Conservation (phyloP, 176 grass and related monocot genomes). For the Oropetium thomaeum region DNA sequence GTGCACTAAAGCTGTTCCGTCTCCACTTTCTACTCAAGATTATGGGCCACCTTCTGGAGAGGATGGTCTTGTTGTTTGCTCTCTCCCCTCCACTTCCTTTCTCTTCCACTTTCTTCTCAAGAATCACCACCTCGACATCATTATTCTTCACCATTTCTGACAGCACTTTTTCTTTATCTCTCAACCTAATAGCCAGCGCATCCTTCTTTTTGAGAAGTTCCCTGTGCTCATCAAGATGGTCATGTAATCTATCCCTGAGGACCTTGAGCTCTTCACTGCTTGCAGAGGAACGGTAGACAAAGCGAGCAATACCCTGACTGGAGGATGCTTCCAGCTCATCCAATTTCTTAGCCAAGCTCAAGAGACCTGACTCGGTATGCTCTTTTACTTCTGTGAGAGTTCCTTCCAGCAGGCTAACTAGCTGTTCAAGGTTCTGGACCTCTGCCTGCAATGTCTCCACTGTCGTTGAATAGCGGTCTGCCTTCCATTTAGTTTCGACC, state of each 20-base stretch:
- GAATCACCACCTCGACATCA: conserved; percentile 4
- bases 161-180: conserved; percentile 33
- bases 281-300: conserved; percentile 36
- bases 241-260: conserved; percentile 38
- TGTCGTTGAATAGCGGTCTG: conserved; percentile 35
- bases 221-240: conserved; percentile 51
- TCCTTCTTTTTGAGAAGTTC: conserved; percentile 36
- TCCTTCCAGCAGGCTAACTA: conserved; percentile 41
- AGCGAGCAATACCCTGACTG: conserved; percentile 13
- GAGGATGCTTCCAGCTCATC: conserved; percentile 43
- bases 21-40: conserved; percentile 48
- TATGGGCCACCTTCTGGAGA: conserved; percentile 37
- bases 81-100: conserved; percentile 41
- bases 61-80: background rate
- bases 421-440: conserved; percentile 41
- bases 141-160: conserved; percentile 27
- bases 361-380: conserved; percentile 28
- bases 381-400: conserved; percentile 44
- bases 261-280: conserved; percentile 49
- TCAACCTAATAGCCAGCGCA: conserved; percentile 33
- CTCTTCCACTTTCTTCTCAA: conserved; percentile 55
- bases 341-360: conserved; percentile 37
- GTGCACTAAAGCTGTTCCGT: conserved; percentile 52
- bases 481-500: conserved; percentile 64
- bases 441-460: conserved; percentile 39